Evolutionary conservation across 2,329 filamentous ascomycete genomes (phyloP).

Genomic region (Sporothrix brasiliensis): DNA sequence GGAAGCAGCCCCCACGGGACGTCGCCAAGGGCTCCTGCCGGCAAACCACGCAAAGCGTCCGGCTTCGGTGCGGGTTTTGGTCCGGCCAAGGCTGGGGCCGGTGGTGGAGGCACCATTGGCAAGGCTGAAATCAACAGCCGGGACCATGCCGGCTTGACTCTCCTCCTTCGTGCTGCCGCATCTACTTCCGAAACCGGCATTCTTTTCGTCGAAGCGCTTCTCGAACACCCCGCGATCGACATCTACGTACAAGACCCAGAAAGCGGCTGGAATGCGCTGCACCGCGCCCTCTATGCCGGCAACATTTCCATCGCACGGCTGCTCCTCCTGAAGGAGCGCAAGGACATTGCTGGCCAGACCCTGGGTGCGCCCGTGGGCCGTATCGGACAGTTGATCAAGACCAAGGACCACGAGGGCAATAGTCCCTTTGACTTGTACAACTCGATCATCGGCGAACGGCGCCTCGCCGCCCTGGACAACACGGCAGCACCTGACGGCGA

Average conservation of each 20-base stretch:
- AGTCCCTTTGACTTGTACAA: slow-evolving; percentile 93
- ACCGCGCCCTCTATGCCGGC: slow-evolving; percentile 85
- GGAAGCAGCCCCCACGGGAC: slow-evolving; percentile 27
- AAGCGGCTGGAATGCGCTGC: slow-evolving; percentile 93
- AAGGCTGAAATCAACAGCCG: slow-evolving; percentile 79
- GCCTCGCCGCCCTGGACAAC: slow-evolving; percentile 51
- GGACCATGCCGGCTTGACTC: slow-evolving; percentile 77
- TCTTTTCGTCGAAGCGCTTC: slow-evolving; percentile 74
- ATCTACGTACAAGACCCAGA: slow-evolving; percentile 85
- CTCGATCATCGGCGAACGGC: slow-evolving; percentile 78
- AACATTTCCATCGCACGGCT: slow-evolving; percentile 84
- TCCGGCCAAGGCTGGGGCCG: slow-evolving; percentile 50
- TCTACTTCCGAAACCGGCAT: slow-evolving; percentile 70
- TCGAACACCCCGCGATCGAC: slow-evolving; percentile 82
- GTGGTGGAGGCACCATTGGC: slow-evolving; percentile 47
- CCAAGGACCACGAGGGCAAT: slow-evolving; percentile 92
- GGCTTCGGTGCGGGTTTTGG: slow-evolving; percentile 51
- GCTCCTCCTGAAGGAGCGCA: slow-evolving; percentile 76
- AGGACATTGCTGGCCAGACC: slow-evolving; percentile 63
- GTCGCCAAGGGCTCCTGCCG: slow-evolving; percentile 27
- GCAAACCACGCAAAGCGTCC: slow-evolving; percentile 58
- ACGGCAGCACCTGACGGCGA: neutral
- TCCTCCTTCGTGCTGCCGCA: slow-evolving; percentile 82
- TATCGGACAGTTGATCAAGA: slow-evolving; percentile 80
- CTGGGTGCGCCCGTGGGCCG: slow-evolving; percentile 61